phyloP scores from a whole-genome alignment of 768 basidiomycete species.

The Suillus variegatus region DNA sequence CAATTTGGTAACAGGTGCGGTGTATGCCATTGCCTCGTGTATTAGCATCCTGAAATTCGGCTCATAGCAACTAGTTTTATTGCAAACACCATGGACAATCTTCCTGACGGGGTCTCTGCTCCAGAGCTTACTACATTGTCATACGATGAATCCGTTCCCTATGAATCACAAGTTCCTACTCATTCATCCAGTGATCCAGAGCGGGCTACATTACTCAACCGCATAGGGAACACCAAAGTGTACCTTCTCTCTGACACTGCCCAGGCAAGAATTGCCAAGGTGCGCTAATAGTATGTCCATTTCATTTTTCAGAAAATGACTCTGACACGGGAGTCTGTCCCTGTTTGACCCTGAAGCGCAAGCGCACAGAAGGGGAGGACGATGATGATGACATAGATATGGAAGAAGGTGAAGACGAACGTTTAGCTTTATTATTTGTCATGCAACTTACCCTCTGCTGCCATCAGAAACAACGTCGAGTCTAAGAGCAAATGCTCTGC shows the following conservation, averaged over 20 bases:
- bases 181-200: slow-evolving; percentile 30
- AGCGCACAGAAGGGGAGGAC: slow-evolving; percentile 38
- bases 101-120: slow-evolving; percentile 34
- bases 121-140: slow-evolving; percentile 42
- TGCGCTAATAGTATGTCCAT: slow-evolving; percentile 54
- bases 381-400: slow-evolving; percentile 37
- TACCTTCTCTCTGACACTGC: slow-evolving; percentile 74
- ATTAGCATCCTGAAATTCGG: not conserved
- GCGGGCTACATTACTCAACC: slow-evolving; percentile 48
- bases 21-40: not conserved
- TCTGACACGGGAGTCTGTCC: slow-evolving; percentile 45
- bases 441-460: slow-evolving; percentile 14
- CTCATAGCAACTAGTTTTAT: not conserved
- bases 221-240: slow-evolving; percentile 75
- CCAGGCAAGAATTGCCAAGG: slow-evolving; percentile 66
- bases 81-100: slow-evolving; percentile 47
- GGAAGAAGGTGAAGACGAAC: slow-evolving; percentile 25
- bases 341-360: slow-evolving; percentile 48
- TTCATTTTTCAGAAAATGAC: slow-evolving; percentile 35
- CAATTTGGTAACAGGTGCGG: not conserved
- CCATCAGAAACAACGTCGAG: slow-evolving; percentile 42
- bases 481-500: slow-evolving; percentile 62
- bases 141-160: slow-evolving; percentile 55
- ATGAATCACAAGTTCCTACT: slow-evolving; percentile 56
- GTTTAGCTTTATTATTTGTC: not conserved